Conservation (phyloP, 192 early-diverging fungal genomes). For the Coemansia nantahalensis region DNA sequence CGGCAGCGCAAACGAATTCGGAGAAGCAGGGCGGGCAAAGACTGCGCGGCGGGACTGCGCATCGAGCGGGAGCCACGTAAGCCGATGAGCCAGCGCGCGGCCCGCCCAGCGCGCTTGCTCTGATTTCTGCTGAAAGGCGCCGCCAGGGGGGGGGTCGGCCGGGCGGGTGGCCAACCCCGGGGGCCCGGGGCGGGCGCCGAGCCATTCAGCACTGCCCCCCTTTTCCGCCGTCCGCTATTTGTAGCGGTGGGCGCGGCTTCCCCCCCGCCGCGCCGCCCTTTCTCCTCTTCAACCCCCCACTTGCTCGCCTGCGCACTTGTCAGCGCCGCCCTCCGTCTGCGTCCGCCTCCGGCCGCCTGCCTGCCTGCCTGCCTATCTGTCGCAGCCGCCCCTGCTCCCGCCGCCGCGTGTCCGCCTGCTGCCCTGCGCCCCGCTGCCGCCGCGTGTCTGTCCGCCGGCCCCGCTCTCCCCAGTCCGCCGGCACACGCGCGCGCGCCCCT, state of each 20-base stretch:
- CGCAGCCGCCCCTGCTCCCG: too few species aligned
- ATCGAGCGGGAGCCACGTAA: too few species aligned
- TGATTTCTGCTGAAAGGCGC: background rate
- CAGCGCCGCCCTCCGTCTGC: too few species aligned
- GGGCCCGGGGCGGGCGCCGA: conserved; percentile 1
- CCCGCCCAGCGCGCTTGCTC: conserved; percentile 3
- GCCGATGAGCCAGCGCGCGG: too few species aligned
- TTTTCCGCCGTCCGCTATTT: conserved; percentile 3
- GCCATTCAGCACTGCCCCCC: background rate
- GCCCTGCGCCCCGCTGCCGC: too few species aligned
- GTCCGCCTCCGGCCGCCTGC: background rate
- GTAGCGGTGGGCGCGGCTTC: conserved; percentile 8
- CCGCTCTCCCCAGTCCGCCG: too few species aligned
- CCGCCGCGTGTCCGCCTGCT: background rate
- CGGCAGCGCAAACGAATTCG: too few species aligned
- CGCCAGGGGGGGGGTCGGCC: background rate
- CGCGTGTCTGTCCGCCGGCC: too few species aligned
- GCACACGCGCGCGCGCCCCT: background rate
- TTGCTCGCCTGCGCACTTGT: too few species aligned
- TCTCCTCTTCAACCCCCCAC: conserved; percentile 10
- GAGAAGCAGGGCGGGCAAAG: too few species aligned
- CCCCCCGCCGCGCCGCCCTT: conserved; percentile 2
- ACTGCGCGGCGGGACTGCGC: background rate
- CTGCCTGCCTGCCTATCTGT: background rate
- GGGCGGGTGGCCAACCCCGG: background rate